Percentiles rank a stretch among this genome's conserved stretches.
These are phyloP conservation scores for Cruciata laevipes DNA, from an alignment of 257 asterid species.

Conservation along the genomic window DNA sequence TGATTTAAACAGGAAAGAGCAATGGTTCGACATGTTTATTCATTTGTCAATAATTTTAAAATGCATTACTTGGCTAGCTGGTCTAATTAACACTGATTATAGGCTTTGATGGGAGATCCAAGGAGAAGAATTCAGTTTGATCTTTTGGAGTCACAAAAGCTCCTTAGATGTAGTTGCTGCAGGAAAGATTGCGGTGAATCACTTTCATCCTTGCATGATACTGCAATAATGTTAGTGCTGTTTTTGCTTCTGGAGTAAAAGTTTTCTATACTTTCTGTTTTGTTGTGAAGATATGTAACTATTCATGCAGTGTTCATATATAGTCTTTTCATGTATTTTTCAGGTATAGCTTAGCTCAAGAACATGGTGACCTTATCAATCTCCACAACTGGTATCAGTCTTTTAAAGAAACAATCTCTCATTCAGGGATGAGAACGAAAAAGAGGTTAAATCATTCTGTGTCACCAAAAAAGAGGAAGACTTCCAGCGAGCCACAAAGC, in stretches of 20 bases:
- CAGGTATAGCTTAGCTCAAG: conserved; percentile 87
- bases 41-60: no score
- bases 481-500: conserved; percentile 23
- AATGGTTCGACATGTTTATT: no score
- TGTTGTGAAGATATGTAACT: background rate
- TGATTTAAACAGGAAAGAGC: no score
- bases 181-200: conserved; percentile 35
- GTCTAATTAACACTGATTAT: conserved; percentile 6
- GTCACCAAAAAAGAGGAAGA: conserved; percentile 69
- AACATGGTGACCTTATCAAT: conserved; percentile 92
- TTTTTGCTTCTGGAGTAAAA: background rate
- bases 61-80: background rate
- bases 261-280: background rate
- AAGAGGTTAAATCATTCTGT: conserved; percentile 40
- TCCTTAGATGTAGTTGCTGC: conserved; percentile 81
- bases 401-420: conserved; percentile 51
- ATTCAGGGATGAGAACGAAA: conserved; percentile 33
- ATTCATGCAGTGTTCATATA: background rate
- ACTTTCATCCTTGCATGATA: conserved; percentile 65
- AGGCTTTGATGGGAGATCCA: conserved; percentile 97
- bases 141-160: conserved; percentile 60
- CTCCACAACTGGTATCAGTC: conserved; percentile 90
- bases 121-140: conserved; percentile 87
- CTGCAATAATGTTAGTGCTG: conserved; percentile 58
- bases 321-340: conserved; percentile 12